Evolutionary conservation across 2,329 filamentous ascomycete species (phyloP).

Genomic region (Ophiognomonia clavigignenti-juglandacearum): DNA sequence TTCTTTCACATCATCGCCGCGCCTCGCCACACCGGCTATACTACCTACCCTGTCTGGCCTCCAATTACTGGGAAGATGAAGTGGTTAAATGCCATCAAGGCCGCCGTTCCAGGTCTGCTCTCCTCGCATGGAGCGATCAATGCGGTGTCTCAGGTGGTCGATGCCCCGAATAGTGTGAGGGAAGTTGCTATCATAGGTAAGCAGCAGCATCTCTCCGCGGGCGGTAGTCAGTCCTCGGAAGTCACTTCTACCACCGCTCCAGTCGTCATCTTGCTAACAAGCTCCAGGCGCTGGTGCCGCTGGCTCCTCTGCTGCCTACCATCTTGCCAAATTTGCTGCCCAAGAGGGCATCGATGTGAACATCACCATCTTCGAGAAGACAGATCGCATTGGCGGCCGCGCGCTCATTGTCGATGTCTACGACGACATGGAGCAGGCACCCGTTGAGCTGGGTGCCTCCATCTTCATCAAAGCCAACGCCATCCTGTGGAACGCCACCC

Average conservation of each 20-base stretch:
- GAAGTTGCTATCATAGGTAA: constrained; percentile 27
- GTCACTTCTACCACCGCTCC: too few relatives aligned
- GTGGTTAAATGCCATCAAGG: constrained; percentile 15
- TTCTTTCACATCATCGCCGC: too few relatives aligned
- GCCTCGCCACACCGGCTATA: too few relatives aligned
- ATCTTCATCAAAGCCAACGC: constrained; percentile 86
- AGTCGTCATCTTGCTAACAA: not conserved
- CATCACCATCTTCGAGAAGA: constrained; percentile 84
- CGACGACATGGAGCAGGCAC: constrained; percentile 56
- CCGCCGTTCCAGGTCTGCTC: constrained; percentile 13
- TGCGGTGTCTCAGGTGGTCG: constrained; percentile 5
- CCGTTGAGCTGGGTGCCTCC: constrained; percentile 82
- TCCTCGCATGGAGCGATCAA: constrained; percentile 5
- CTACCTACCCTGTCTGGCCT: too few relatives aligned
- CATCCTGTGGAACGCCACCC: constrained; percentile 71
- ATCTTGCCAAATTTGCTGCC: constrained; percentile 67
- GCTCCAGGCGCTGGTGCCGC: constrained; percentile 76
- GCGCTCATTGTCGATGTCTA: constrained; percentile 80
- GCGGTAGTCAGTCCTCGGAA: too few relatives aligned
- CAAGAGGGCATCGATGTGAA: constrained; percentile 59
- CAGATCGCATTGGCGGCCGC: constrained; percentile 73
- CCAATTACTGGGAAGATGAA: constrained; percentile 10
- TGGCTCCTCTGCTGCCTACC: constrained; percentile 81
- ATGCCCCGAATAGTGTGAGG: constrained; percentile 16
- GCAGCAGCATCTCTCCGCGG: not conserved